Base-by-base conservation (phyloP, 192 early-diverging fungal genomes). In the Entomortierella chlamydospora region DNA sequence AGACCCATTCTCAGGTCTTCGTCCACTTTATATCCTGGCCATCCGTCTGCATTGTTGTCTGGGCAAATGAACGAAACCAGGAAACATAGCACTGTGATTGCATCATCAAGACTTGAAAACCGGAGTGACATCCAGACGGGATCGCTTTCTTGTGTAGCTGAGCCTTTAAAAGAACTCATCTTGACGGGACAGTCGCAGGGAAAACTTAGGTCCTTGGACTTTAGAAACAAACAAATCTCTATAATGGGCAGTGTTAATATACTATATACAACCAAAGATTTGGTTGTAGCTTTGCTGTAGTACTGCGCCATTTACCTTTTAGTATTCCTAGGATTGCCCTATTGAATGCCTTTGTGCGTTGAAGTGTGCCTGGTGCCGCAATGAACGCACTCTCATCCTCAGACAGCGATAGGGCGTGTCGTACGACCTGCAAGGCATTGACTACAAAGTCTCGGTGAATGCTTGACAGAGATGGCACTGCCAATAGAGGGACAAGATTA, bases 141-240 rank as follows among this genome's bases (percentile, higher is more conserved):
- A n/a, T 79, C 76, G 20, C n/a, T 11, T 7, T 79, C 76, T 17
- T 64, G 50, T 15, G 9, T 8, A 7, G 42, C 8, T 4, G 9
- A 11, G 20, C 33, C 43, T 61, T 68, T 79, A 57, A 79, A 70
- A 8, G 33, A 33, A 22, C 60, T 68, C 68, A 70, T 70, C 29
- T 61, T 63, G 17, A 79, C 28, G 2, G 45, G 34, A 20, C 61
- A 70, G 4, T 65, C 50, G 43, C 57, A 47, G 9, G 67, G 76
- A n/a, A 64, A 77, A 29, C n/a, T 3, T 11, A 50, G 5, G 4
- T 79, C 64, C 13, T 67, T 47, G 4, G 17, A 13, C 8, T 18
- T 51, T 23, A 70, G 17, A 49, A 70, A 29, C 17, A 12, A 9
- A 56, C 50, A 5, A 58, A 41, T 70, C 28, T 59, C 39, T 54